Evolutionary conservation across 768 basidiomycete species (phyloP).

Genomic region (Piloderma croceum): DNA sequence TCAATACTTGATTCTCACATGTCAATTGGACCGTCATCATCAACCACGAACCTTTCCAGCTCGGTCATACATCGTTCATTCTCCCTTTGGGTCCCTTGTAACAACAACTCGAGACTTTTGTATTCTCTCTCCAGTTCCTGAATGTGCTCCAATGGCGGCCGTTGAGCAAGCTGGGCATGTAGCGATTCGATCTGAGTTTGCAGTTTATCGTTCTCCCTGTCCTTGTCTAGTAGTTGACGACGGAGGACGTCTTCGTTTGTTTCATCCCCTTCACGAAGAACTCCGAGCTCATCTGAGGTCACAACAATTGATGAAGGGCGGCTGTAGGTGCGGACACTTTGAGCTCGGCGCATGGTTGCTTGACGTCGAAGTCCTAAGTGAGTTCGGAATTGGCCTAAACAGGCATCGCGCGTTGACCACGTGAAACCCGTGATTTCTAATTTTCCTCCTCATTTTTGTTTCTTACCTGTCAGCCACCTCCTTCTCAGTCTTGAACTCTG

Average conservation of each 20-base stretch:
- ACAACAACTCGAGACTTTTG: slow-evolving; percentile 66
- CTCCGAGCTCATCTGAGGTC: slow-evolving; percentile 51
- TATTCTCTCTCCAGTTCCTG: slow-evolving; percentile 68
- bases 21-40: not conserved
- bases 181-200: slow-evolving; percentile 54
- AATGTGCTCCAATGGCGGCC: slow-evolving; percentile 64
- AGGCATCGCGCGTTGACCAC: no score
- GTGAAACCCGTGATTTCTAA: no score
- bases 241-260: slow-evolving; percentile 56
- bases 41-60: slow-evolving; percentile 53
- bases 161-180: slow-evolving; percentile 57
- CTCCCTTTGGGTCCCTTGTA: slow-evolving; percentile 79
- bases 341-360: slow-evolving; percentile 52
- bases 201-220: slow-evolving; percentile 68
- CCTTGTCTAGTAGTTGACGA: slow-evolving; percentile 59
- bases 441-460: no score
- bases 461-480: no score
- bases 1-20: not conserved
- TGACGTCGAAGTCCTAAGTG: no score
- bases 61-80: slow-evolving; percentile 83
- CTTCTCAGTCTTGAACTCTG: no score
- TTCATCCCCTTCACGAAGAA: slow-evolving; percentile 56
- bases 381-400: no score
- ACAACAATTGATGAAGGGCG: slow-evolving; percentile 44
- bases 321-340: slow-evolving; percentile 53